phyloP scores from a whole-genome alignment of 176 grass and related monocot genomes.

The Lolium perenne region DNA sequence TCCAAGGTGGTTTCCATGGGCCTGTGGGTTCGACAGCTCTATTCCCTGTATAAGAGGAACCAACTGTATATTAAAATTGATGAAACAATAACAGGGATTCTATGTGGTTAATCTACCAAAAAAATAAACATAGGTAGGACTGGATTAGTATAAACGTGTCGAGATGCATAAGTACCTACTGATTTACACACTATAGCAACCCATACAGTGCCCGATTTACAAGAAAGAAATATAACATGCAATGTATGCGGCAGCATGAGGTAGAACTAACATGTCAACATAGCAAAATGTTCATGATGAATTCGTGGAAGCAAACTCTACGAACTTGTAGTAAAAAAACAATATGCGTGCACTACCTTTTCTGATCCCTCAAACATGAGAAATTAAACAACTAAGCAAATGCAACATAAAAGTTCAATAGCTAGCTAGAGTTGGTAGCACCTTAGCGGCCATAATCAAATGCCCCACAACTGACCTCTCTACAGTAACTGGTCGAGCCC shows the following conservation, averaged over 20 bases:
- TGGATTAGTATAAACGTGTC: neutral
- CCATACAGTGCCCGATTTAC: neutral
- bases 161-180: slow-evolving; percentile 18
- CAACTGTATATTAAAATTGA: slow-evolving; percentile 4
- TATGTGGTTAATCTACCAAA: neutral
- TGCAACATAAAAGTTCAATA: neutral
- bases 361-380: neutral
- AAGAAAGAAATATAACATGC: neutral
- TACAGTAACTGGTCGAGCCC: too few species aligned
- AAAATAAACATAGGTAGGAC: neutral
- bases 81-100: neutral
- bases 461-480: too few species aligned
- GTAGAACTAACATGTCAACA: neutral
- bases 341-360: neutral
- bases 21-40: slow-evolving; percentile 70
- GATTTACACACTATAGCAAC: neutral
- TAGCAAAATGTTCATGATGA: neutral
- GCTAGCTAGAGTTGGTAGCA: neutral
- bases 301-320: too few species aligned
- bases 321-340: too few species aligned
- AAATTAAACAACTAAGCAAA: neutral
- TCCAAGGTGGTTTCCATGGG: slow-evolving; percentile 54
- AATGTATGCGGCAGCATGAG: neutral
- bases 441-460: neutral
- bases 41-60: slow-evolving; percentile 51